Conservation (phyloP, 768 basidiomycete species). For the Russula sp. region DNA sequence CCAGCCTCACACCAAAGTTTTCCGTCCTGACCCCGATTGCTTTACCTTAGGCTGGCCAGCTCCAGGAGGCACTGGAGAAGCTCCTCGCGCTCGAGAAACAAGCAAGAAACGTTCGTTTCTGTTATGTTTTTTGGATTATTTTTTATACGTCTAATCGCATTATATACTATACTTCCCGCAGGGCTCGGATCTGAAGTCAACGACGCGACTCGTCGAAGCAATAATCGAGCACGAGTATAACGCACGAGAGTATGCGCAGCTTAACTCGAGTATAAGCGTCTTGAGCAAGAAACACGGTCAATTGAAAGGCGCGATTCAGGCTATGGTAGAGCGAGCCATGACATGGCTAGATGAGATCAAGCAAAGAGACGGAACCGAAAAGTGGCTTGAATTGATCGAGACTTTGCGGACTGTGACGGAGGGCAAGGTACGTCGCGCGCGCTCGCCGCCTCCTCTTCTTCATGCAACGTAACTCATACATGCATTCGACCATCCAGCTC, state of each 20-base stretch:
- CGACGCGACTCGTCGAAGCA: constrained; percentile 76
- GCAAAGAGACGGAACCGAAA: constrained; percentile 59
- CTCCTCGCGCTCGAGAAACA: constrained; percentile 90
- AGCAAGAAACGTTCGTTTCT: constrained; percentile 75
- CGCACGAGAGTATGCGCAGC: constrained; percentile 61
- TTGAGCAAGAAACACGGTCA: constrained; percentile 98
- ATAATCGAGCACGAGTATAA: constrained; percentile 70
- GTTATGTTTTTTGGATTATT: constrained; percentile 24
- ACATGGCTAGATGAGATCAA: constrained; percentile 78
- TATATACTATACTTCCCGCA: constrained; percentile 35
- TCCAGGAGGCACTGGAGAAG: constrained; percentile 87
- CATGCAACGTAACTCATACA: constrained; percentile 2
- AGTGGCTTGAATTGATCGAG: constrained; percentile 86
- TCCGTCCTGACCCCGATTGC: constrained; percentile 6
- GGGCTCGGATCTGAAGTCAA: constrained; percentile 94
- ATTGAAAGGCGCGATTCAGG: constrained; percentile 82
- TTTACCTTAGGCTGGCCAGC: constrained; percentile 63
- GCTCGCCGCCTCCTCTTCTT: constrained; percentile 14
- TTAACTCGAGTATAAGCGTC: constrained; percentile 65
- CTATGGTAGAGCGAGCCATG: constrained; percentile 87
- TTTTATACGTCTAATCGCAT: constrained; percentile 10
- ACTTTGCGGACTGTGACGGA: constrained; percentile 90
- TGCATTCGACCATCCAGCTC: constrained; percentile 51
- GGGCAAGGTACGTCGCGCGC: constrained; percentile 74
- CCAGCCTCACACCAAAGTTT: not conserved